Base-by-base conservation (phyloP, 108 stramenopile genomes). In the Pseudonitzschia pungens region DNA sequence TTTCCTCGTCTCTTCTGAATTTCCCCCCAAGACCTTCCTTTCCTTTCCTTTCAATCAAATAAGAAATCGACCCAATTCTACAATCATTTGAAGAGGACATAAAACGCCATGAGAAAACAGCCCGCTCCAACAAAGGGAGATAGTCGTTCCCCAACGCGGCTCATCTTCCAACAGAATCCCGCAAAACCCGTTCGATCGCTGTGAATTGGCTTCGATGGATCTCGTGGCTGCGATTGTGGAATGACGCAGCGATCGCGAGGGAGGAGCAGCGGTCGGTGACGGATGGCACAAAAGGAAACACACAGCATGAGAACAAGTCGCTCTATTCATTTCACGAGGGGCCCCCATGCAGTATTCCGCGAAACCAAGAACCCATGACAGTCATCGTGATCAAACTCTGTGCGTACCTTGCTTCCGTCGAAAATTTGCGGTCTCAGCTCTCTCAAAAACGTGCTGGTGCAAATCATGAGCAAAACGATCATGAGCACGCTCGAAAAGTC, bases 401-500 rank as follows among this genome's bases (percentile, higher is more conserved):
- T n/a, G n/a, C 76, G 11, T 72, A 78, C 77, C 71, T 72, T 72
- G 66, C 54, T 55, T 28, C 77, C 71, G 52, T 96, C 95, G 74
- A 95, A 96, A 31, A 98, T 95, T 9, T 84, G 79, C 29, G 94
- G 89, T 44, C 96, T 70, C 68, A 93, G 79, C 63, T 92, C 92
- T 54, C 96, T 86, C n/a, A 97, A 72, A 76, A 95, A 98, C 5
- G 97, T 87, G 65, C 93, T 95, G 12, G 96, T 94, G 79, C 96
- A 97, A 65, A 98, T 96, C 66, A 97, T 63, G 48, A 98, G 84
- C 28, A 97, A 73, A 16, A 97, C 40, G 24, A 97, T 92, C 56
- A 95, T 96, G 42, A 98, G 71, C n/a, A 97, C 84, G 74, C 91
- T 93, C 15, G 91, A 83, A 75, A 98, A 97, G 66, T 96, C 89